Conservation (phyloP, 2,329 filamentous ascomycete genomes). For the Fusarium brachygibbosum region DNA sequence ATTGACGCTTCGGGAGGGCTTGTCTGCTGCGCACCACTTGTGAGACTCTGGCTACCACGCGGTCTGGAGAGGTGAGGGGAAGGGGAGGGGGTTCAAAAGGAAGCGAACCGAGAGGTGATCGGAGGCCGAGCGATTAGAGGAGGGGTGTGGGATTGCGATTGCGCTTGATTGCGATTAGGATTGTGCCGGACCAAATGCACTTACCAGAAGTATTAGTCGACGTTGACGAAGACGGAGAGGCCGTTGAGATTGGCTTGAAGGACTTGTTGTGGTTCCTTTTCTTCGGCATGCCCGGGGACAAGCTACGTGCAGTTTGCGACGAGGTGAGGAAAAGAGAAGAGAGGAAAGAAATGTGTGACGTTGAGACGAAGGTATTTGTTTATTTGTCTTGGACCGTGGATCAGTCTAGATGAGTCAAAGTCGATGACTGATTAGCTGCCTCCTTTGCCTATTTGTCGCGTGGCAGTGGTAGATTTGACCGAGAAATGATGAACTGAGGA, state of each 20-base stretch:
- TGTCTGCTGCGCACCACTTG: slow-evolving; percentile 50
- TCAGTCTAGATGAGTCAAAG: slow-evolving; percentile 42
- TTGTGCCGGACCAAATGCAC: slow-evolving; percentile 27
- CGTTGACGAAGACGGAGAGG: slow-evolving; percentile 57
- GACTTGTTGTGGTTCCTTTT: slow-evolving; percentile 69
- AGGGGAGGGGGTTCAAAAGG: slow-evolving; percentile 34
- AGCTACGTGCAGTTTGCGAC: slow-evolving; percentile 27
- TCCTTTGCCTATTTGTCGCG: slow-evolving; percentile 8
- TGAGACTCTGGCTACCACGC: slow-evolving; percentile 51
- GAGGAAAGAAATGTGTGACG: slow-evolving; percentile 23
- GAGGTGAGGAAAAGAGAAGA: slow-evolving; percentile 16
- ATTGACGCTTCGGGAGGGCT: slow-evolving; percentile 64
- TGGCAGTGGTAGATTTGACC: slow-evolving; percentile 10
- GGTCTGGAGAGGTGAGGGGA: slow-evolving; percentile 41
- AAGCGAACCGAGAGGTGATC: slow-evolving; percentile 47
- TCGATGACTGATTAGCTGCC: slow-evolving; percentile 8
- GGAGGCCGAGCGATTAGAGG: slow-evolving; percentile 28
- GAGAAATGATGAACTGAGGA: slow-evolving; percentile 27
- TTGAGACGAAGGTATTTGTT: slow-evolving; percentile 33
- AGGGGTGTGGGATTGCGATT: slow-evolving; percentile 38
- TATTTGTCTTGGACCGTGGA: slow-evolving; percentile 36
- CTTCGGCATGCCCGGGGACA: slow-evolving; percentile 69
- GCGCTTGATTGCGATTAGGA: slow-evolving; percentile 2
- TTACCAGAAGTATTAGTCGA: slow-evolving; percentile 48
- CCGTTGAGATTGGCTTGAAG: slow-evolving; percentile 70